Conservation (phyloP, 345 rosid species). For the Eucalyptus tenuipes region DNA sequence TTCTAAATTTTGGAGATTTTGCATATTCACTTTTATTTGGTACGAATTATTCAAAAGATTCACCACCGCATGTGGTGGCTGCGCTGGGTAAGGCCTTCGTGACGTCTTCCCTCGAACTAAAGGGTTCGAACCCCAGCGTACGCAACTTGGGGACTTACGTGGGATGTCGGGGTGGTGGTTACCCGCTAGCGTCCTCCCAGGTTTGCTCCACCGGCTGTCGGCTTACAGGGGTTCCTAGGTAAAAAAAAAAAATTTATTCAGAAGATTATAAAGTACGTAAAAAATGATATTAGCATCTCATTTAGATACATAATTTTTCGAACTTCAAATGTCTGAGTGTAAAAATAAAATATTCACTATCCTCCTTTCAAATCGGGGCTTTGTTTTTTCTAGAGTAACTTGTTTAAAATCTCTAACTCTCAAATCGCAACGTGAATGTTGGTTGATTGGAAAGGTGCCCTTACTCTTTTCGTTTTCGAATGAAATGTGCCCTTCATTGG, state of each 20-base stretch:
- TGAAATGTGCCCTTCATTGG: neutral
- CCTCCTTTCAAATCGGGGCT: fast-evolving
- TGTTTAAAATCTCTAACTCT: neutral
- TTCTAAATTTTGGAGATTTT: neutral
- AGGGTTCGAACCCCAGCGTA: too few relatives aligned
- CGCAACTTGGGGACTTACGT: too few relatives aligned
- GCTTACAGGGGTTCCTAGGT: too few relatives aligned
- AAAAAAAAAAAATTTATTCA: too few relatives aligned
- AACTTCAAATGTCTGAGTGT: neutral
- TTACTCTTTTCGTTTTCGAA: neutral
- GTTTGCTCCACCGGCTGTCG: too few relatives aligned
- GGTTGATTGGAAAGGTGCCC: neutral
- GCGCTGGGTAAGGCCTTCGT: too few relatives aligned
- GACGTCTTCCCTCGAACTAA: too few relatives aligned
- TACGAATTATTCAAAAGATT: neutral
- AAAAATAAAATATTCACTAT: fast-evolving
- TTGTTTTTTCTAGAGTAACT: neutral
- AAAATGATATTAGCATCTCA: neutral
- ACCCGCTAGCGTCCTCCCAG: too few relatives aligned
- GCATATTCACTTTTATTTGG: neutral
- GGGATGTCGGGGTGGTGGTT: too few relatives aligned
- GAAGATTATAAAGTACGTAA: neutral
- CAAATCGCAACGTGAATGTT: neutral
- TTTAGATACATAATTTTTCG: neutral
- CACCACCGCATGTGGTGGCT: too few relatives aligned